Evolutionary conservation across 768 basidiomycete genomes (phyloP).

Genomic region (Austroboletus festivus): DNA sequence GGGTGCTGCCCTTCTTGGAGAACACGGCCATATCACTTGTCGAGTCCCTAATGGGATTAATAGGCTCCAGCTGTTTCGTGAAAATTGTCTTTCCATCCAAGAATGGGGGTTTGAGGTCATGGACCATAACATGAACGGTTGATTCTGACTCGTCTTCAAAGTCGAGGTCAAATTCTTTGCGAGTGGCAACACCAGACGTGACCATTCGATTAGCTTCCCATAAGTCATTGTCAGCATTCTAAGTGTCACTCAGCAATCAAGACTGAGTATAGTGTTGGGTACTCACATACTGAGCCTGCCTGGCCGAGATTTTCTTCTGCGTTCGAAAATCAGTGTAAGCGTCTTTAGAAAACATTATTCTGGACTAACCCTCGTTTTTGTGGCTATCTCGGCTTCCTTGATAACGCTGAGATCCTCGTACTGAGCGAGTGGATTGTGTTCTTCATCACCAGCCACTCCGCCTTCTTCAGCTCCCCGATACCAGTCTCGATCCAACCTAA

Average conservation of each 20-base stretch:
- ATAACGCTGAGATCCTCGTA: conserved; percentile 79
- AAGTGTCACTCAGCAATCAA: conserved; percentile 19
- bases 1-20: conserved; percentile 91
- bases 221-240: conserved; percentile 97
- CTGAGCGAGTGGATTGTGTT: conserved; percentile 88
- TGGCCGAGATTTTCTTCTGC: conserved; percentile 86
- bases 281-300: conserved; percentile 93
- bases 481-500: conserved; percentile 92
- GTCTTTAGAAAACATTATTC: not conserved
- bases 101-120: conserved; percentile 96
- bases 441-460: conserved; percentile 81
- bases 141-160: conserved; percentile 97
- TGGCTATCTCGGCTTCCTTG: conserved; percentile 73
- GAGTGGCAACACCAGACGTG: conserved; percentile 90
- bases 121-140: conserved; percentile 95
- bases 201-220: conserved; percentile 99
- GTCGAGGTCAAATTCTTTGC: conserved; percentile 84
- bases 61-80: conserved; percentile 94
- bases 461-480: conserved; percentile 91
- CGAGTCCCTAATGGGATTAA: conserved; percentile 92
- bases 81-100: conserved; percentile 94
- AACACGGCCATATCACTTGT: conserved; percentile 96
- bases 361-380: conserved; percentile 63
- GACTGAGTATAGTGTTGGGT: not conserved
- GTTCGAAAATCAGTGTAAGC: conserved; percentile 16